These are phyloP conservation scores for Suillus clintonianus DNA, from an alignment of 768 basidiomycete species.

Conservation along the genomic window DNA sequence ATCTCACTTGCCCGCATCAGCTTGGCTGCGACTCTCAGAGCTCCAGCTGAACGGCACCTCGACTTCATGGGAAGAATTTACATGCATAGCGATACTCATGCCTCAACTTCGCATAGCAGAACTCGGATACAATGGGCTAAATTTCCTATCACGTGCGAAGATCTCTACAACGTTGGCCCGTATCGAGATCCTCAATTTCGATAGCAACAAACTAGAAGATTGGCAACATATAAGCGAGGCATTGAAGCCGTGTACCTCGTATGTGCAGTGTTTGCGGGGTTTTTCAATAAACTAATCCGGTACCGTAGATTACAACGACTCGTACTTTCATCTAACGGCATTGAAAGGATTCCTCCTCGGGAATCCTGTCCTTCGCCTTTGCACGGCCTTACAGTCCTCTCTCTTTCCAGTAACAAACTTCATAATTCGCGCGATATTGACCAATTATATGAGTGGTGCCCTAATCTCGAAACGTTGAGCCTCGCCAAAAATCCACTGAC, in stretches of 20 bases:
- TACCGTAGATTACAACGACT: constrained; percentile 57
- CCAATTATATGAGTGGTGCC: constrained; percentile 68
- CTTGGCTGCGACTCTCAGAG: constrained; percentile 58
- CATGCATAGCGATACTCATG: constrained; percentile 51
- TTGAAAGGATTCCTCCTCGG: constrained; percentile 48
- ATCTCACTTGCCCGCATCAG: constrained; percentile 33
- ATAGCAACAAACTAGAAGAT: constrained; percentile 60
- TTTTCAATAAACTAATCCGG: neutral
- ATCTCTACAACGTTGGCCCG: constrained; percentile 19
- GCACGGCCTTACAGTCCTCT: constrained; percentile 54
- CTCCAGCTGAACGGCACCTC: constrained; percentile 76
- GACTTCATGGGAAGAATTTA: constrained; percentile 70
- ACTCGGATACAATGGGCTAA: constrained; percentile 69
- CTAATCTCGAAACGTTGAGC: constrained; percentile 60
- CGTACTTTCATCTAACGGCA: constrained; percentile 63
- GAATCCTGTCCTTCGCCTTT: constrained; percentile 21
- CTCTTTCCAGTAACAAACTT: constrained; percentile 63
- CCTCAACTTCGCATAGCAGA: constrained; percentile 58
- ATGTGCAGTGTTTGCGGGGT: constrained; percentile 11
- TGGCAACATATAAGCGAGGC: constrained; percentile 55
- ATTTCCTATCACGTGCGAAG: constrained; percentile 24
- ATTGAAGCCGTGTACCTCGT: constrained; percentile 49
- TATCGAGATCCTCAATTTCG: constrained; percentile 65
- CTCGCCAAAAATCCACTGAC: constrained; percentile 66
- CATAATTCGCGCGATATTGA: constrained; percentile 64